Evolutionary conservation across 2,329 filamentous ascomycete genomes (phyloP).

Genomic region (Monosporascus sp.): DNA sequence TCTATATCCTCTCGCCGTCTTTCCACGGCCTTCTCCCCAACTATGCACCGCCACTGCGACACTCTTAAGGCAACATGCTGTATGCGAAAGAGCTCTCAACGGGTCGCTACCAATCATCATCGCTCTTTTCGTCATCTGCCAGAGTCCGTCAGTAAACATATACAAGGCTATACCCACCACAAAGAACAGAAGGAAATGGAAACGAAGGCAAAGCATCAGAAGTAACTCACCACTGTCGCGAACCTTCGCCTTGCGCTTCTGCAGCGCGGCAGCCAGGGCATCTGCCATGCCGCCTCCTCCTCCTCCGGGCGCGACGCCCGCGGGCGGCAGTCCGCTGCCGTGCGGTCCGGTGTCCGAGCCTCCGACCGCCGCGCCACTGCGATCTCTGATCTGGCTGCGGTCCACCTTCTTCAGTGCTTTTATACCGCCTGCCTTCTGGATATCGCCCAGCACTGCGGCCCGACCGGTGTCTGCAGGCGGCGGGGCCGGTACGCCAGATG

Average conservation of each 20-base stretch:
- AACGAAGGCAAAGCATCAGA: background rate
- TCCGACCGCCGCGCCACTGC: constrained; percentile 59
- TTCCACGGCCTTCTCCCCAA: background rate
- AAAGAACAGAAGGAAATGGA: background rate
- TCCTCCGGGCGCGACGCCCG: constrained; percentile 44
- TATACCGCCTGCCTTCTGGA: constrained; percentile 64
- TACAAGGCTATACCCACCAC: constrained; percentile 3
- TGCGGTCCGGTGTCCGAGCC: constrained; percentile 42
- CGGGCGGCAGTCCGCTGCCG: constrained; percentile 45
- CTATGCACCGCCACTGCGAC: background rate
- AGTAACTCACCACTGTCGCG: constrained; percentile 80
- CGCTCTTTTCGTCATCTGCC: constrained; percentile 69
- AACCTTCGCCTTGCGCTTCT: constrained; percentile 88
- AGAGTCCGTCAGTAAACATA: constrained; percentile 13
- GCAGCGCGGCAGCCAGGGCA: constrained; percentile 71
- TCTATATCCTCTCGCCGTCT: background rate
- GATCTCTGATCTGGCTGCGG: constrained; percentile 62
- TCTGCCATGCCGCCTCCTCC: constrained; percentile 69
- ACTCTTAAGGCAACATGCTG: constrained; percentile 3
- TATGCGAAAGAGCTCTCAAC: constrained; percentile 10
- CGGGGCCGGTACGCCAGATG: constrained; percentile 45
- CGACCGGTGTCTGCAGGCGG: constrained; percentile 41
- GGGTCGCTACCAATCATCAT: constrained; percentile 62
- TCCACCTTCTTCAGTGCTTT: constrained; percentile 71
- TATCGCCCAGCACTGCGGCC: constrained; percentile 62